Evolutionary conservation across 352 stramenopile species (phyloP), one percentile per base, ranked within the genome.

Genomic region (Pythium coloratum): DNA sequence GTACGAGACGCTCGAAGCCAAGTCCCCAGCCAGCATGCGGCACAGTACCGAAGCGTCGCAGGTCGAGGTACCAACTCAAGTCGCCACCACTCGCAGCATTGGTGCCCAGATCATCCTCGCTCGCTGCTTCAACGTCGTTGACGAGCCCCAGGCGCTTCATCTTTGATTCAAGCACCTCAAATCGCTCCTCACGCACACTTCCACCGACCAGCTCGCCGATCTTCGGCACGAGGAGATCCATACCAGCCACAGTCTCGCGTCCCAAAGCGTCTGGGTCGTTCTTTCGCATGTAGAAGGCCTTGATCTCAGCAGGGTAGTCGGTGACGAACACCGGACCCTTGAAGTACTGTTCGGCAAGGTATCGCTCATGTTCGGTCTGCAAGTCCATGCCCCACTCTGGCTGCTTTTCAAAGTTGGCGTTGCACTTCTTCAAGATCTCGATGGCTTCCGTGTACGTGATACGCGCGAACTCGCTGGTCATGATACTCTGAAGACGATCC

Each of bases 231-330:
- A 99, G 76, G 34, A 99, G 73, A 77, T 99, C 97, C 90, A 99
- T 99, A 12, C 96, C 96, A 63, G 96, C 97, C 14, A 99, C 97
- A 0, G 96, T 99, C 70, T 98, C 86, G 26, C 94, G 93, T 42
- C 92, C 86, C 13, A 76, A 53, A 2, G 59, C 54, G 49, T 90
- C 79, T 0, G 68, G 64, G 50, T 97, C 85, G 74, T 99, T 99
- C 69, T 97, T 91, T 51, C 97, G 86, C 98, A 99, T 99, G 84
- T 99, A 99, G 73, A 99, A 99, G 7, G 97, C 95, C 81, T 99
- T 99, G 69, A 99, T 99, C 10, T 87, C 84, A 13, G 95, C 96
- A 2, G 98, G 97, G 76, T 99, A 99, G 70, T 99, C 95, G 54
- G 98, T 99, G 64, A 99, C 96, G 74, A 99, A 99, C 8, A 99